Conservation (phyloP, 108 stramenopile species). For the Epithemia pelagica region DNA sequence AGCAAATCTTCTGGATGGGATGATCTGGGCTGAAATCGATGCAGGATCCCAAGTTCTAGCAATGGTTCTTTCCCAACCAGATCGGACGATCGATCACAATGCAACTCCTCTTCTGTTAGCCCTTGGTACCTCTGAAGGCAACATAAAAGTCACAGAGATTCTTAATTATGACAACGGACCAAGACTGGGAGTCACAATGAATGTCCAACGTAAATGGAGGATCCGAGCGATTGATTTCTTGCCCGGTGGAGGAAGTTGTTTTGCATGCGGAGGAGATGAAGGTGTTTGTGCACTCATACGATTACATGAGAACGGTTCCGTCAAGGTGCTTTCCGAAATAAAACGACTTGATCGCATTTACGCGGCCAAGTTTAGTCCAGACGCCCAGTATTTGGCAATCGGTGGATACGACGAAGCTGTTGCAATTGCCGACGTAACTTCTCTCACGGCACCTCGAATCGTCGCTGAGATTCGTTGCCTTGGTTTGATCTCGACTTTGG, state of each 20-base stretch:
- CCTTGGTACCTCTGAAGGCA: not conserved
- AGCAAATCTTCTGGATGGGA: not conserved
- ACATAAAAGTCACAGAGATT: not conserved
- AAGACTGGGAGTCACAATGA: not conserved
- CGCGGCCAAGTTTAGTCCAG: conserved; percentile 26
- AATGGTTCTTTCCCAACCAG: not conserved
- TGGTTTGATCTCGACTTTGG: conserved; percentile 31
- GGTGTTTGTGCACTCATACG: not conserved
- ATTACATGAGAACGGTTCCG: not conserved
- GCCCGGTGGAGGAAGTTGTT: not conserved
- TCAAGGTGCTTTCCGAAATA: conserved; percentile 10
- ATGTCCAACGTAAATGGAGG: not conserved
- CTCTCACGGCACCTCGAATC: not conserved
- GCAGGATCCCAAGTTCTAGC: not conserved
- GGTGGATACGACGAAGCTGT: conserved; percentile 44
- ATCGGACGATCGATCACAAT: not conserved
- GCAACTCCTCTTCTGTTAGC: not conserved
- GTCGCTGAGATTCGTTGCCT: conserved; percentile 10
- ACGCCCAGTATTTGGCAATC: conserved; percentile 21
- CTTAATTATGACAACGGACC: not conserved
- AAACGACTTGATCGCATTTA: conserved; percentile 43
- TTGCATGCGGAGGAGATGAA: not conserved
- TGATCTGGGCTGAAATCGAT: not conserved
- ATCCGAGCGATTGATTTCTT: not conserved
- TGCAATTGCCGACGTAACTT: conserved; percentile 11